Base-by-base conservation (phyloP, 805 yeast genomes). In the Sugiyamaella lignohabitans region DNA sequence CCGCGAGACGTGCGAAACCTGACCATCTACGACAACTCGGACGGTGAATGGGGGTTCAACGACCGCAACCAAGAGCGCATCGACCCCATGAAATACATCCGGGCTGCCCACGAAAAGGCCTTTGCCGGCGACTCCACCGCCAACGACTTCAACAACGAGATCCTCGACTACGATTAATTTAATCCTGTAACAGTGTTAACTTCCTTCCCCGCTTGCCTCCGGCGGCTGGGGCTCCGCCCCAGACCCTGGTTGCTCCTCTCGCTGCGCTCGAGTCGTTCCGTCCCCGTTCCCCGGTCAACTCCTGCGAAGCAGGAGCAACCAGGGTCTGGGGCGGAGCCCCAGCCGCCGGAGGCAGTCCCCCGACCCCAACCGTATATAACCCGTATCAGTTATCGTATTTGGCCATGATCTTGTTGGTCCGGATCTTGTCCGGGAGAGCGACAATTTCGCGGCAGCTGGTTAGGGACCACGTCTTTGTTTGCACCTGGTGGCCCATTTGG, bases 1-100 rank as follows among this genome's bases (percentile, higher is more conserved):
- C 22, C 20, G 14, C 22, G 47, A 2, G 47, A 44, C 19, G 47
- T 44, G 20, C 42, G 47, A 18, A 44, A 44, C 16, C 39, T 44
- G 38, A 44, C 47, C 32, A 44, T 44, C n/a, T 44, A 38, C 29
- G 47, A 44, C 32, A 44, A 44, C 30, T 36, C 47, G 4, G 42
- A 40, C 10, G 47, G 23, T 14, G 47, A 44, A 35, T 44, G 47
- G 47, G 47, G 47, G 1, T 30, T 29, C 37, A 44, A 44, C 27
- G 42, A 44, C 16, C 27, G 32, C 22, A 29, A 19, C 32, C 42
- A 44, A 19, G 36, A 37, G 29, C 42, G 14, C 4, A 37, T 44
- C 16, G 43, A 44, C 23, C 42, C 47, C 16, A 37, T 23, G 38
- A 36, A 19, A 18, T 24, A 38, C 38, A 39, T 44, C 34, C 23